These are phyloP conservation scores for Verticillium tricorpus DNA, from an alignment of 2,329 filamentous ascomycete species.

Conservation along the genomic window DNA sequence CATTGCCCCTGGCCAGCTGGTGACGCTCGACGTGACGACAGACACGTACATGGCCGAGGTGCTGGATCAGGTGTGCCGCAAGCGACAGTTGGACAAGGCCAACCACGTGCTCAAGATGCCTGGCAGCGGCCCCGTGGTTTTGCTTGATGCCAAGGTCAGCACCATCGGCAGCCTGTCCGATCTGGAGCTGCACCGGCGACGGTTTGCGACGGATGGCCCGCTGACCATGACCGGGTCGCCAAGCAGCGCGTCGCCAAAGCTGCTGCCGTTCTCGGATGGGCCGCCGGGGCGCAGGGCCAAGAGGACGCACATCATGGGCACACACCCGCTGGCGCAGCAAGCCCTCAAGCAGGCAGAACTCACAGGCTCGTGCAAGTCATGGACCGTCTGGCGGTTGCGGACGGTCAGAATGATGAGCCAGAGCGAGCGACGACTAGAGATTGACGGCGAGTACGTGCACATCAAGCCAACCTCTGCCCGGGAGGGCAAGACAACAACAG, in stretches of 20 bases:
- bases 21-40: slow-evolving; percentile 71
- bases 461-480: slow-evolving; percentile 69
- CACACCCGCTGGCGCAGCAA: slow-evolving; percentile 64
- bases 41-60: slow-evolving; percentile 82
- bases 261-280: slow-evolving; percentile 46
- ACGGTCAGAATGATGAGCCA: slow-evolving; percentile 74
- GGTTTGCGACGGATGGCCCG: slow-evolving; percentile 71
- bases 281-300: slow-evolving; percentile 40
- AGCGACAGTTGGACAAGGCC: slow-evolving; percentile 73
- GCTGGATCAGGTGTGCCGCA: slow-evolving; percentile 72
- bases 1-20: slow-evolving; percentile 65
- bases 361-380: slow-evolving; percentile 64
- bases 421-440: slow-evolving; percentile 70
- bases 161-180: slow-evolving; percentile 72
- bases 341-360: slow-evolving; percentile 54
- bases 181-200: slow-evolving; percentile 69
- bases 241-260: slow-evolving; percentile 65
- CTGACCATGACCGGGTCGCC: slow-evolving; percentile 65
- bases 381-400: slow-evolving; percentile 77
- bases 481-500: slow-evolving; percentile 69
- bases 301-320: slow-evolving; percentile 46
- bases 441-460: slow-evolving; percentile 83
- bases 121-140: slow-evolving; percentile 68
- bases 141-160: slow-evolving; percentile 72
- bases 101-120: slow-evolving; percentile 75